Conservation (phyloP, 2,329 filamentous ascomycete genomes). For the Colletotrichum cuscutae region DNA sequence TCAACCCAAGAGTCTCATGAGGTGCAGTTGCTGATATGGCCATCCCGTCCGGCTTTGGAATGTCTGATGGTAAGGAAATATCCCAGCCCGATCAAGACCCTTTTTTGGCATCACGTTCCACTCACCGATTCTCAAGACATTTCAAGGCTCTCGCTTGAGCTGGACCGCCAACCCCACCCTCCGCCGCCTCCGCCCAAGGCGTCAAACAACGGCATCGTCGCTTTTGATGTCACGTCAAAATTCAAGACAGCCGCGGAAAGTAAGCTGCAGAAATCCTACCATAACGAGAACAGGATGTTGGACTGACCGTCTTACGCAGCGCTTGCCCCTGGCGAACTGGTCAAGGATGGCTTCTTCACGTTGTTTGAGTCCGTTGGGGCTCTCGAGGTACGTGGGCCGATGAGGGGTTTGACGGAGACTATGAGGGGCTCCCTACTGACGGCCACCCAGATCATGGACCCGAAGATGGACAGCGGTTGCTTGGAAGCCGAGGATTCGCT, state of each 20-base stretch:
- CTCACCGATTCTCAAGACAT: slow-evolving; percentile 47
- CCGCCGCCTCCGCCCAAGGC: slow-evolving; percentile 52
- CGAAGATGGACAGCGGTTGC: slow-evolving; percentile 97
- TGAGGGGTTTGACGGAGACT: background rate
- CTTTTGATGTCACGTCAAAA: slow-evolving; percentile 67
- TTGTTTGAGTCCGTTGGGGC: slow-evolving; percentile 94
- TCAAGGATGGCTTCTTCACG: slow-evolving; percentile 95
- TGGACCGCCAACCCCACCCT: slow-evolving; percentile 42
- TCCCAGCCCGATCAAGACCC: background rate
- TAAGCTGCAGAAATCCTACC: slow-evolving; percentile 45
- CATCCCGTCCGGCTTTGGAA: slow-evolving; percentile 43
- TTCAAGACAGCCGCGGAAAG: slow-evolving; percentile 65
- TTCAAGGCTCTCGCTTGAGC: slow-evolving; percentile 52
- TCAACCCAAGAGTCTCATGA: slow-evolving; percentile 26
- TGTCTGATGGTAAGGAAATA: slow-evolving; percentile 45
- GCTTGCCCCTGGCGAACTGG: slow-evolving; percentile 80
- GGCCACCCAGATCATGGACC: slow-evolving; percentile 86
- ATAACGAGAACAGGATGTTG: no score
- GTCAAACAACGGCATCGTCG: slow-evolving; percentile 60
- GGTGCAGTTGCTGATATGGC: slow-evolving; percentile 22
- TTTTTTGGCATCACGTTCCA: slow-evolving; percentile 5
- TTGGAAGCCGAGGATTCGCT: slow-evolving; percentile 81
- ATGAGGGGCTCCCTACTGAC: slow-evolving; percentile 3
- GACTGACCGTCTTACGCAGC: slow-evolving; percentile 59
- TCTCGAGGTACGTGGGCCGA: slow-evolving; percentile 68